Conservation (phyloP, 129 eudicot genomes). For the Erigeron canadensis region DNA sequence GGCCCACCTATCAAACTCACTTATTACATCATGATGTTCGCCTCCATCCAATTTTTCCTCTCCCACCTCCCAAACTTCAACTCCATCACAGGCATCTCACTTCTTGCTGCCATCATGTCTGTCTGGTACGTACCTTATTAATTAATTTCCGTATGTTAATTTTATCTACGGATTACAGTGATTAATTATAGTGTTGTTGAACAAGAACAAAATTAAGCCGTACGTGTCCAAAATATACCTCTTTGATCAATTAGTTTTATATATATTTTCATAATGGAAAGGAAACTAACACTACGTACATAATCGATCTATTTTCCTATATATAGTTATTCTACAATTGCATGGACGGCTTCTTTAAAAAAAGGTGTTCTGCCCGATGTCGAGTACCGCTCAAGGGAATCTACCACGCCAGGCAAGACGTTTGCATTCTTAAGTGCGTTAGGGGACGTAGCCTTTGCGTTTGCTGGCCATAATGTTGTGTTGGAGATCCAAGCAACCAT, state of each 20-base stretch:
- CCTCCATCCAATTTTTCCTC: slow-evolving; percentile 34
- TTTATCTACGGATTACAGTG: no score
- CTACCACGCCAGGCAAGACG: slow-evolving; percentile 30
- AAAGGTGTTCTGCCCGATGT: slow-evolving; percentile 42
- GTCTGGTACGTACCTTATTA: slow-evolving; percentile 29
- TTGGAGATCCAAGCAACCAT: slow-evolving; percentile 66
- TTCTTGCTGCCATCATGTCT: slow-evolving; percentile 58
- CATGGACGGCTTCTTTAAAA: slow-evolving; percentile 35
- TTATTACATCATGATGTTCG: slow-evolving; percentile 49
- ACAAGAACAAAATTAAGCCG: no score
- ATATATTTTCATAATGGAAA: neutral
- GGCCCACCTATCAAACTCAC: slow-evolving; percentile 33
- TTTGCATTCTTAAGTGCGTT: slow-evolving; percentile 37
- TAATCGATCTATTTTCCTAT: neutral
- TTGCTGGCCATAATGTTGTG: slow-evolving; percentile 60
- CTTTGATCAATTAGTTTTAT: no score
- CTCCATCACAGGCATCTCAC: slow-evolving; percentile 43
- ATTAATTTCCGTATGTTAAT: neutral
- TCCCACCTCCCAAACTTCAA: slow-evolving; percentile 52
- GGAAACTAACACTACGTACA: neutral
- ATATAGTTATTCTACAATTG: slow-evolving; percentile 54
- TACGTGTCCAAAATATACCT: no score
- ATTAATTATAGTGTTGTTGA: no score
- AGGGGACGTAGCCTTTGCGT: slow-evolving; percentile 51
- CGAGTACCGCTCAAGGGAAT: slow-evolving; percentile 34